Evolutionary conservation across 257 asterid genomes (phyloP).

Genomic region (Penstemon newberryi): DNA sequence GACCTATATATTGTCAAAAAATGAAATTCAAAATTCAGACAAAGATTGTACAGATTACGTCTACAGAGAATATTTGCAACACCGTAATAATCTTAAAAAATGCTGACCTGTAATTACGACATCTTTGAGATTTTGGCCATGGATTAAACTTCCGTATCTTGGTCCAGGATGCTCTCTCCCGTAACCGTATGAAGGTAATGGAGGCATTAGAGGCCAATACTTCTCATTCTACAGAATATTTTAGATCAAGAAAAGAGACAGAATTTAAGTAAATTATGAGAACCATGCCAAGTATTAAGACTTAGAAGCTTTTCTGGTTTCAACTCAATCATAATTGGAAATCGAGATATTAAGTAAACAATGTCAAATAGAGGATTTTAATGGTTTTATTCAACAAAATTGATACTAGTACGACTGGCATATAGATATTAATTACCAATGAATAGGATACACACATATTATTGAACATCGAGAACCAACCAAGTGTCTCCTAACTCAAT

Average conservation of each 20-base stretch:
- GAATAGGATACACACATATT: no score
- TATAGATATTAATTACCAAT: not conserved
- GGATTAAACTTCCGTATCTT: slow-evolving; percentile 92
- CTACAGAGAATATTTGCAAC: no score
- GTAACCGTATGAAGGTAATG: slow-evolving; percentile 87
- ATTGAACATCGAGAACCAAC: no score
- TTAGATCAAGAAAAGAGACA: not conserved
- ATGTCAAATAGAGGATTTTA: slow-evolving; percentile 5
- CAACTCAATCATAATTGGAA: slow-evolving; percentile 5
- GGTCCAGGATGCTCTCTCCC: slow-evolving; percentile 97
- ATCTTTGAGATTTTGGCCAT: slow-evolving; percentile 91
- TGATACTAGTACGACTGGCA: slow-evolving; percentile 4
- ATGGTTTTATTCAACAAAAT: not conserved
- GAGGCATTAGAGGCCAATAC: slow-evolving; percentile 96
- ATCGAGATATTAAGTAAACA: slow-evolving; percentile 4
- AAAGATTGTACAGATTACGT: no score
- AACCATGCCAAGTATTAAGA: not conserved
- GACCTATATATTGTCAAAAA: slow-evolving; percentile 42
- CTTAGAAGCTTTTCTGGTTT: not conserved
- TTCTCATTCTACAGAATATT: slow-evolving; percentile 51
- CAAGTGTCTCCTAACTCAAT: not conserved
- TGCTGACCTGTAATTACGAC: slow-evolving; percentile 91
- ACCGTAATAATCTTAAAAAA: no score
- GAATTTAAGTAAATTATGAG: slow-evolving; percentile 16
- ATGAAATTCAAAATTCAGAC: no score